A percentile compares a stretch with the other conserved stretches of the same genome.
Evolutionary conservation across 129 eudicot species (phyloP).

Genomic region (Smallanthus sonchifolius): DNA sequence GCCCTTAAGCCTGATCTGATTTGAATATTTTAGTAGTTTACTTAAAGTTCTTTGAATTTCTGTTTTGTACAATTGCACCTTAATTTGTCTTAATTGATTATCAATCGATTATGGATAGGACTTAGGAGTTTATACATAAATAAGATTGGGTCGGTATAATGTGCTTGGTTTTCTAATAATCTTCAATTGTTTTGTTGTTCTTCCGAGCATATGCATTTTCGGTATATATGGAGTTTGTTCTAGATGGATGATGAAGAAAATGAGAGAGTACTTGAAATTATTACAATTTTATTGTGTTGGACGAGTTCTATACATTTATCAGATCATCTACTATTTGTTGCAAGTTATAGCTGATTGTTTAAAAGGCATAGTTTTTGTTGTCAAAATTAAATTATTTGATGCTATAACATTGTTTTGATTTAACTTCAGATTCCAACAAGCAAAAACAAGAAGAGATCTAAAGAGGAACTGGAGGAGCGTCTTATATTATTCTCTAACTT

Average conservation of each 20-base stretch:
- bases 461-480: constrained; percentile 95
- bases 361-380: neutral
- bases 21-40: neutral
- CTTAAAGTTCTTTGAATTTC: neutral
- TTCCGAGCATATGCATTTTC: neutral
- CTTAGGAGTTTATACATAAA: neutral
- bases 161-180: neutral
- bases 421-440: constrained; percentile 61
- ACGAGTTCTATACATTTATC: neutral
- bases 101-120: neutral
- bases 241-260: neutral
- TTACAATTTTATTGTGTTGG: neutral
- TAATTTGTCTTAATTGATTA: neutral
- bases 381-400: neutral
- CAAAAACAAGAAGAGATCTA: constrained; percentile 76
- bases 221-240: neutral
- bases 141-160: neutral
- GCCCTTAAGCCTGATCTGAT: neutral
- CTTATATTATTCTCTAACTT: constrained; percentile 45
- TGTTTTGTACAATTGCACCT: neutral
- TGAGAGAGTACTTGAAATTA: neutral
- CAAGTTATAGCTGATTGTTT: constrained; percentile 2
- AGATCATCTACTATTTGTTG: neutral
- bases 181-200: neutral
- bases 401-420: neutral